phyloP scores from a whole-genome alignment of 257 asterid species.

The Nicotiana undulata region DNA sequence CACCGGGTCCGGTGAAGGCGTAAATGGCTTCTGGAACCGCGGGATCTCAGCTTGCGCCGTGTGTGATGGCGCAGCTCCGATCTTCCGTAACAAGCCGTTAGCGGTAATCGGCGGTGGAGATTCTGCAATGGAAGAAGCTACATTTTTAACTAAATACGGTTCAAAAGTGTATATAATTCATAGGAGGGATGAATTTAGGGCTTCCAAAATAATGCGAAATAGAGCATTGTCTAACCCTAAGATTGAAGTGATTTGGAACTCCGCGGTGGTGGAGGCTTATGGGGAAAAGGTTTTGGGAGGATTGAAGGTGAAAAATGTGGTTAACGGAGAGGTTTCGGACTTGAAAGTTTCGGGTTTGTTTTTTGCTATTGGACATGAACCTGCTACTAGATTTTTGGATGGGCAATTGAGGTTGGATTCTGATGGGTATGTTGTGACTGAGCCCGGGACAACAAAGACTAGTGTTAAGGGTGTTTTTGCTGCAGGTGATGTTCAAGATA shows the following conservation, averaged over 20 bases:
- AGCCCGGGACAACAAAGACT: conserved; percentile 69
- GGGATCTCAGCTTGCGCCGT: conserved; percentile 93
- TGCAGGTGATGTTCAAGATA: conserved; percentile 95
- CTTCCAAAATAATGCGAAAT: conserved; percentile 82
- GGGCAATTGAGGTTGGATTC: conserved; percentile 76
- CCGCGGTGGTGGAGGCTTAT: conserved; percentile 61
- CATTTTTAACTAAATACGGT: conserved; percentile 68
- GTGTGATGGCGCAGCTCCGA: conserved; percentile 92
- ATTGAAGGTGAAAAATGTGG: conserved; percentile 63
- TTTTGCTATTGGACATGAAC: conserved; percentile 89
- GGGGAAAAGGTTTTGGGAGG: conserved; percentile 64
- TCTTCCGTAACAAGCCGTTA: conserved; percentile 63
- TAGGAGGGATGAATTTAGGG: conserved; percentile 67
- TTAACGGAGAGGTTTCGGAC: conserved; percentile 48
- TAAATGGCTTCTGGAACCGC: conserved; percentile 55
- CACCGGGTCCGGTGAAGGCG: conserved; percentile 42
- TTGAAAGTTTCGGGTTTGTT: conserved; percentile 67
- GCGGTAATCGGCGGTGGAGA: conserved; percentile 97
- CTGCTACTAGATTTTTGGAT: conserved; percentile 73
- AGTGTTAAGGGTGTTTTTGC: conserved; percentile 85
- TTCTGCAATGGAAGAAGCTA: conserved; percentile 97
- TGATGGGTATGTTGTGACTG: conserved; percentile 64
- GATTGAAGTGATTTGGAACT: conserved; percentile 64
- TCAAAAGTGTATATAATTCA: conserved; percentile 76
- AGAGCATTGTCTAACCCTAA: conserved; percentile 58